Evolutionary conservation across 495 filamentous ascomycete genomes (phyloP).

Genomic region (Lophiostoma macrostomum): DNA sequence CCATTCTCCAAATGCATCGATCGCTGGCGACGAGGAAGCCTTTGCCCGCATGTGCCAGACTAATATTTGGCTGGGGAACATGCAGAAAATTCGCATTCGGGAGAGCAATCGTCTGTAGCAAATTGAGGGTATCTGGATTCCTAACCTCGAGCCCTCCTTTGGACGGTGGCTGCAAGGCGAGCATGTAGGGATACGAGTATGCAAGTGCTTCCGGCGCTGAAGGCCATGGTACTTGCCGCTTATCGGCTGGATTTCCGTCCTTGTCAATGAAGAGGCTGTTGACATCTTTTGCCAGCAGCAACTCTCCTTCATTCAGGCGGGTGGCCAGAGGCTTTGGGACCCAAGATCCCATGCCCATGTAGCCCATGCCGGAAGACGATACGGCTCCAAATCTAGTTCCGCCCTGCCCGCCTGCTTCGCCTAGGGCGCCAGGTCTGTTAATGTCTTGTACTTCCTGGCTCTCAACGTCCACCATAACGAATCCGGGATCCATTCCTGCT

Average conservation of each 20-base stretch:
- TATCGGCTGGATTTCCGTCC: conserved; percentile 75
- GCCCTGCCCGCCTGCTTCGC: conserved; percentile 61
- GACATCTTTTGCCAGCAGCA: conserved; percentile 90
- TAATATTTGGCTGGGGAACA: conserved; percentile 91
- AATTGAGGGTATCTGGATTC: conserved; percentile 84
- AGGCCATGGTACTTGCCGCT: conserved; percentile 87
- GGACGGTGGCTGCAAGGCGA: conserved; percentile 77
- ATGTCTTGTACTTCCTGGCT: conserved; percentile 68
- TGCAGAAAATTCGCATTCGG: conserved; percentile 78
- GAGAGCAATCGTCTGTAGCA: conserved; percentile 80
- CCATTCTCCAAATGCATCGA: conserved; percentile 91
- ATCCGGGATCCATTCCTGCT: conserved; percentile 82
- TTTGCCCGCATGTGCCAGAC: conserved; percentile 89
- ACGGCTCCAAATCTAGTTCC: conserved; percentile 63
- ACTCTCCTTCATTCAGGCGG: conserved; percentile 73
- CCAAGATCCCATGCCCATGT: conserved; percentile 88
- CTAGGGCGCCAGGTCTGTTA: conserved; percentile 71
- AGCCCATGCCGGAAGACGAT: conserved; percentile 79
- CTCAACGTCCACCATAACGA: conserved; percentile 84
- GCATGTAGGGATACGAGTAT: conserved; percentile 92
- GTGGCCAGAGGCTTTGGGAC: conserved; percentile 87
- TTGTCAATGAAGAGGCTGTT: conserved; percentile 89
- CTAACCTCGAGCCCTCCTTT: conserved; percentile 87
- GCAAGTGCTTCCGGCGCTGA: conserved; percentile 84
- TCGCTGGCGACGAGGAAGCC: conserved; percentile 90